Base-by-base conservation (phyloP, 805 yeast species). In the Lachancea lanzarotensis region DNA sequence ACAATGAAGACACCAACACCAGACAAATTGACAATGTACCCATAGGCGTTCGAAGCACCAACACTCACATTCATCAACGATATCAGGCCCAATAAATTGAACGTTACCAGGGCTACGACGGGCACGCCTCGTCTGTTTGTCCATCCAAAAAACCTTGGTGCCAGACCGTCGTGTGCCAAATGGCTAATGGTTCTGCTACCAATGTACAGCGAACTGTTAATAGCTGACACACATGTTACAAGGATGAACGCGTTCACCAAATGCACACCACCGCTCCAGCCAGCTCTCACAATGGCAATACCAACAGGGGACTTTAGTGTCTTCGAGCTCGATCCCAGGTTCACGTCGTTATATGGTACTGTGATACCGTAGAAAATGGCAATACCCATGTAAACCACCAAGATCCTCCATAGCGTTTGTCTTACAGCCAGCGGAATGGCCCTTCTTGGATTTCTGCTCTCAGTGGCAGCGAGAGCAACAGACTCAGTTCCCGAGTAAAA, bases 1-100 rank as follows among this genome's bases (percentile, higher is more conserved):
- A 80, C 85, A 40, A 81, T 69, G 46, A 81, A 82, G 2, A 80
- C 78, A 1, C 83, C 78, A 18, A 82, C 83, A 47, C 87, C 86
- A 2, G 82, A 72, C 36, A 81, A 63, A 54, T 76, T 78, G 38
- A 79, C 79, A 52, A 80, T 78, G 56, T 81, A 81, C 29, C 53
- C 57, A 62, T 79, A 81, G 2, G 85, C 85, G 32, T 38, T 35
- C n/a, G 41, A 38, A 16, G 46, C 42, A 19, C 42, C 42, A 16
- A 38, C 43, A 38, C 43, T 38, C 16, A 43, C 35, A 34, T 38
- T 43, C 43, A 43, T 38, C 12, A 43, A 19, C 3, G 43, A 43
- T 13, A 38, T 33, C 18, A 43, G 32, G 10, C 43, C 42, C 29
- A 43, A 27, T 13, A 32, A 17, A 29, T 43, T 38, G 19, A 38